Conservation (phyloP, 2,329 filamentous ascomycete species). For the Raffaelea albimanens region DNA sequence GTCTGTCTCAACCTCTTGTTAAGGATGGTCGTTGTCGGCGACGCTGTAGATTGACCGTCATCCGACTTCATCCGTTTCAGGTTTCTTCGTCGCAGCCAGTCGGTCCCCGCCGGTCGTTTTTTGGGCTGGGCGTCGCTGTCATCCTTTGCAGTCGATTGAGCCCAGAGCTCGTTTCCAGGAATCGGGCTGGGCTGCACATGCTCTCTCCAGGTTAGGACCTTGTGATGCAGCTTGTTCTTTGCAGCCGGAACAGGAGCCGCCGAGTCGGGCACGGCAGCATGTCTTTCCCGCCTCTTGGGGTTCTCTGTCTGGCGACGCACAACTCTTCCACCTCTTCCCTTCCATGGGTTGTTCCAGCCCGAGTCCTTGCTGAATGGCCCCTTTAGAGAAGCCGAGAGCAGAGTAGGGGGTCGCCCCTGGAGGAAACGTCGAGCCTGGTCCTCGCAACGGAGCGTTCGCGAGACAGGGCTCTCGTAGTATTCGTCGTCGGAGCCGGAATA, state of each 20-base stretch:
- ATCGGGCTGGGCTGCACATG: neutral
- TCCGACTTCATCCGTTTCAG: constrained; percentile 8
- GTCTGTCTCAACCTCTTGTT: neutral
- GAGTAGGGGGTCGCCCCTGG: constrained; percentile 41
- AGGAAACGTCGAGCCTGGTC: constrained; percentile 49
- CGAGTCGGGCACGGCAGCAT: too few relatives aligned
- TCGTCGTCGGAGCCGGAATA: constrained; percentile 50
- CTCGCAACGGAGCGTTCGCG: constrained; percentile 46
- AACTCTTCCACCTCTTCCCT: constrained; percentile 16
- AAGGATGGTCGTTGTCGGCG: constrained; percentile 4
- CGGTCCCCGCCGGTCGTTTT: constrained; percentile 2
- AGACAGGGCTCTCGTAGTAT: constrained; percentile 34
- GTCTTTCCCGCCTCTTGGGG: too few relatives aligned
- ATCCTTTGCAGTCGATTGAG: neutral
- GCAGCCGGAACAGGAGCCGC: too few relatives aligned
- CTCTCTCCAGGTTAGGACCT: neutral
- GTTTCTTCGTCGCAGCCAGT: constrained; percentile 10
- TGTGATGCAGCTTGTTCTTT: neutral
- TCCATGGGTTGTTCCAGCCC: constrained; percentile 46
- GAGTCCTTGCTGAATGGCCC: constrained; percentile 49
- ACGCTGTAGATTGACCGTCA: neutral
- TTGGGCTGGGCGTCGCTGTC: neutral
- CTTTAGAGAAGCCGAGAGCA: constrained; percentile 50
- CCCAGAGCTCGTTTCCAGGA: neutral
- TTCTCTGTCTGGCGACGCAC: neutral